Evolutionary conservation across 768 basidiomycete genomes (phyloP), one percentile per base, ranked within the genome.

Genomic region (Termitomyces sp.): DNA sequence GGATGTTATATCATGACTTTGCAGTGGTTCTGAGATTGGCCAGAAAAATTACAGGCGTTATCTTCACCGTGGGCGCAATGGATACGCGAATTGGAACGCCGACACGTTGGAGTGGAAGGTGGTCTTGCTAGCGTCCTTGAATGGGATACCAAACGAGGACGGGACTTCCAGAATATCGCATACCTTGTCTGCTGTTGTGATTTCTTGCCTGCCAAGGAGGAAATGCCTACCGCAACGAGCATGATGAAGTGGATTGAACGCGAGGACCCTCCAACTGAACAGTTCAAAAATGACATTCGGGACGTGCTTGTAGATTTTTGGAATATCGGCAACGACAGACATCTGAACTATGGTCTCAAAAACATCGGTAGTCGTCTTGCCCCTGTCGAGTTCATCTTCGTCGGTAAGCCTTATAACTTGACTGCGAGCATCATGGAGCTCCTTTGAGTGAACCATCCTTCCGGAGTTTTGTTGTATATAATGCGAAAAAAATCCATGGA

Each of bases 21-120:
- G 34, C 11, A 27, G 11, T 42, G 27, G 53, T 19, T 50, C 46
- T 58, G 41, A 50, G 11, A 39, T 9, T 41, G 49, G 11, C 12
- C 67, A 86, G 91, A 94, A 69, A 91, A 90, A 71, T 68, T 92
- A 19, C 88, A 89, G 61, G 91, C 91, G 0, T 82, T 92, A 45
- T 75, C 84, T 7, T 88, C 88, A 3, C 81, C 84, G 1, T 85
- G 84, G 79, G 76, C 85, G 30, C 74, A 77, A 37, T 91, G 86
- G 85, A 82, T 93, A 61, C 63, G 73, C 2, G 70, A 77, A 6
- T 75, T 93, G 10, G 82, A 85, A 60, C 60, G 72, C 37, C 75
- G 76, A 59, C 85, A 84, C 65, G 76, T 89, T 48, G 66, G 73
- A n/a, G 70, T 75, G 14, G 81, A 85, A 0, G 79, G 75, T 14